Percentiles rank a stretch among this genome's conserved stretches.
Conservation (phyloP, 2,329 filamentous ascomycete genomes). For the Trichoderma simmonsii region DNA sequence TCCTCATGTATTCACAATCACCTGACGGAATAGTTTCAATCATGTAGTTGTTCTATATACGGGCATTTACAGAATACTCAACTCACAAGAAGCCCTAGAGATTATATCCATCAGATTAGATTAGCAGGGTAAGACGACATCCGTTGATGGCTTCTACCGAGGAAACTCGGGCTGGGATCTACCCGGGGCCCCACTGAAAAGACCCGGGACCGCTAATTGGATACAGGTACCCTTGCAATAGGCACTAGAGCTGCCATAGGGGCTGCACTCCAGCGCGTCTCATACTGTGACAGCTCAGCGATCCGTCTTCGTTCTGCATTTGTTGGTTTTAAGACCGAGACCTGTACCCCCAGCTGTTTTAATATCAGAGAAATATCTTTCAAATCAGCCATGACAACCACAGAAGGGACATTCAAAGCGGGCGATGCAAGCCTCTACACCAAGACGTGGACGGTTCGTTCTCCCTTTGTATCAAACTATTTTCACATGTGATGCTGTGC, state of each 20-base stretch:
- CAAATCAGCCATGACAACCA: conserved; percentile 33
- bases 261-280: background rate
- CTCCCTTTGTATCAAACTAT: background rate
- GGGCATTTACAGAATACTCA: background rate
- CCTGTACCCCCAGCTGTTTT: background rate
- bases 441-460: conserved; percentile 58
- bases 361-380: background rate
- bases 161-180: background rate
- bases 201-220: background rate
- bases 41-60: too few relatives aligned
- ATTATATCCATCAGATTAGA: background rate
- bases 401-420: conserved; percentile 50
- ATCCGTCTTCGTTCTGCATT: background rate
- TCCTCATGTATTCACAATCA: background rate
- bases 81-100: background rate
- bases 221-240: background rate
- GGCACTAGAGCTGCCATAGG: background rate
- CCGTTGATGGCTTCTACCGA: background rate
- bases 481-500: background rate
- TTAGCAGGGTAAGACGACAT: background rate
- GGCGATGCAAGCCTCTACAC: conserved; percentile 49
- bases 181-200: background rate
- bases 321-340: background rate
- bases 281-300: background rate
- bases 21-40: too few relatives aligned